Percentiles rank a stretch among this genome's conserved stretches.
Conservation (phyloP, 208 protist genomes). For the Trypanosoma platydactyli region DNA sequence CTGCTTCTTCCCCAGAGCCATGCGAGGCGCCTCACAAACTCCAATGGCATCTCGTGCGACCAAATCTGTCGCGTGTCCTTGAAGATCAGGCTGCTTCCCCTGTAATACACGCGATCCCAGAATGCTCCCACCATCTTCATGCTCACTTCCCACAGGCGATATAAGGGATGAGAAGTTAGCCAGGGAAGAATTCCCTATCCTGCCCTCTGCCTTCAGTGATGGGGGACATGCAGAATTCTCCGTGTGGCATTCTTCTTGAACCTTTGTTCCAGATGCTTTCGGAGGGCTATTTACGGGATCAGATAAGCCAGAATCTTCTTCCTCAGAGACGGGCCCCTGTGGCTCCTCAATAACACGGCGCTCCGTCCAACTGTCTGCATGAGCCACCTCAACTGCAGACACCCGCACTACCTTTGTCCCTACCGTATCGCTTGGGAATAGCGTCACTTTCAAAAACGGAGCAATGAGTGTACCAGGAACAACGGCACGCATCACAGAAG, state of each 20-base stretch:
- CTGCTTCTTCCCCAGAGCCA: not conserved
- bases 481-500: constrained; percentile 1
- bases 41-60: not conserved
- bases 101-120: not conserved
- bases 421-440: constrained; percentile 18
- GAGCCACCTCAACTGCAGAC: constrained; percentile 17
- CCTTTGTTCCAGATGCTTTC: not conserved
- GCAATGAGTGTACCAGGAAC: constrained; percentile 24
- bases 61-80: not conserved
- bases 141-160: constrained; percentile 13
- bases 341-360: constrained; percentile 27
- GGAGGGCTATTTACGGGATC: not conserved
- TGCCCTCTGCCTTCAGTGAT: not conserved
- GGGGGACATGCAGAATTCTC: not conserved
- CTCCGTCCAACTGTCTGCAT: constrained; percentile 29
- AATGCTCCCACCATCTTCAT: constrained; percentile 17
- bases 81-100: not conserved
- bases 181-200: not conserved
- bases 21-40: not conserved
- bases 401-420: constrained; percentile 11
- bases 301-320: not conserved
- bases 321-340: not conserved
- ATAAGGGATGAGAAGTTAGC: constrained; percentile 5
- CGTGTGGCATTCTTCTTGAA: not conserved
- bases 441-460: constrained; percentile 25